Base-by-base conservation (phyloP, 2,329 filamentous ascomycete species). In the Dothideomycetes sp. region DNA sequence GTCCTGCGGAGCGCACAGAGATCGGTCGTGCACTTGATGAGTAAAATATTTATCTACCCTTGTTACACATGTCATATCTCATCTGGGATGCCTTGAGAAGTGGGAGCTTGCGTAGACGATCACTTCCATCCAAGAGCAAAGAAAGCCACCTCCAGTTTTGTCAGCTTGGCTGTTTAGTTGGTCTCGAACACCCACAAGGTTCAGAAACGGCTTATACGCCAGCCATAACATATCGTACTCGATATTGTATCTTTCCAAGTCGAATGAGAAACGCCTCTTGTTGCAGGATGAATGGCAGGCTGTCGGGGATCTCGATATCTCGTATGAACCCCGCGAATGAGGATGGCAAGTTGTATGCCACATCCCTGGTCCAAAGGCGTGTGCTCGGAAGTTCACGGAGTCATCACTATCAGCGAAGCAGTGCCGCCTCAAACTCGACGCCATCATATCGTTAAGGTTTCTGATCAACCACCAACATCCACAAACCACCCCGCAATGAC, bases 371-470 rank as follows among this genome's bases (percentile, higher is more conserved):
- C 16, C 37, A 40, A 32, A 15, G 4, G n/a, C n/a, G 10, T 25
- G n/a, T n/a, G n/a, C n/a, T 32, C 37, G 37, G 37, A 27, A 15
- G 19, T 40, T 40, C 29, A 27, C 37, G 37, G 36, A n/a, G 37
- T n/a, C n/a, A n/a, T n/a, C n/a, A 27, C 28, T 40, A 33, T 9
- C 37, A 32, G 20, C 37, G 37, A 40, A 33, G 37, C 37, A 40
- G 37, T 16, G 37, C 37, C 37, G 37, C 37, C 20, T 33, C 37
- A 40, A 33, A 40, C 37, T 40, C 37, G 29, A 29, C 37, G 37
- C 37, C 29, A 32, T 32, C 20, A 33, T 6, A 11, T 25, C 30
- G 29, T 25, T 40, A 25, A 22, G 20, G 28, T 40, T 39, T 40
- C 13, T 32, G 37, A 40, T 32, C 37, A 23, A 24, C 36, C 37